Percentiles rank a stretch among this genome's conserved stretches.
These are phyloP conservation scores for Anthracocystis panici-leucophaei DNA, from an alignment of 1,284 basidiomycete species.

Conservation along the genomic window DNA sequence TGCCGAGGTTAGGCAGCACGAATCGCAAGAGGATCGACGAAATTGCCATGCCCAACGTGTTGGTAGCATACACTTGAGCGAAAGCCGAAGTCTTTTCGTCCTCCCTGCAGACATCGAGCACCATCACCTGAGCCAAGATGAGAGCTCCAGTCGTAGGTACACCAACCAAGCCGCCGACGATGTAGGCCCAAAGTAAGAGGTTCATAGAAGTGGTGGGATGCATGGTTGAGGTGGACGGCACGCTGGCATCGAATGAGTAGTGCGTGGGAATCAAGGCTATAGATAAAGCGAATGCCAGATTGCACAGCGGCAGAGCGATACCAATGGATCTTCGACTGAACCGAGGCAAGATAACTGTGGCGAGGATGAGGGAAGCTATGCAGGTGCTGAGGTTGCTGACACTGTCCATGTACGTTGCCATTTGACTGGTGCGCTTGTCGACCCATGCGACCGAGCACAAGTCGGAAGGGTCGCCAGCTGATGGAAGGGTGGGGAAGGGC, in stretches of 20 bases:
- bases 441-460: conserved; percentile 33
- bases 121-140: conserved; percentile 35
- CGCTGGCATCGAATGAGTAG: conserved; percentile 37
- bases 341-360: conserved; percentile 23
- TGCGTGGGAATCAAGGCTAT: conserved; percentile 29
- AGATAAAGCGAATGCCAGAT: not conserved
- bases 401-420: conserved; percentile 16
- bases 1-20: conserved; percentile 23
- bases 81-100: conserved; percentile 38
- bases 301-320: not conserved
- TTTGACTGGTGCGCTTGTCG: conserved; percentile 35
- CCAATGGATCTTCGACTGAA: conserved; percentile 23
- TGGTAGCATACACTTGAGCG: conserved; percentile 12
- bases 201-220: conserved; percentile 28
- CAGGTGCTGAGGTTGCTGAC: conserved; percentile 15
- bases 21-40: conserved; percentile 16
- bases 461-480: conserved; percentile 20
- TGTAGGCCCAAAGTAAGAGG: conserved; percentile 3
- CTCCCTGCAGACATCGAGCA: conserved; percentile 30
- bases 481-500: conserved; percentile 18
- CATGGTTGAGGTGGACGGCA: conserved; percentile 22
- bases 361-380: conserved; percentile 24
- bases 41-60: conserved; percentile 26
- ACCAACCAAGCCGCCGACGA: conserved; percentile 19
- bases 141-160: conserved; percentile 9